Conservation (phyloP, 371 early-diverging fungal genomes). For the Dichotomocladium elegans region DNA sequence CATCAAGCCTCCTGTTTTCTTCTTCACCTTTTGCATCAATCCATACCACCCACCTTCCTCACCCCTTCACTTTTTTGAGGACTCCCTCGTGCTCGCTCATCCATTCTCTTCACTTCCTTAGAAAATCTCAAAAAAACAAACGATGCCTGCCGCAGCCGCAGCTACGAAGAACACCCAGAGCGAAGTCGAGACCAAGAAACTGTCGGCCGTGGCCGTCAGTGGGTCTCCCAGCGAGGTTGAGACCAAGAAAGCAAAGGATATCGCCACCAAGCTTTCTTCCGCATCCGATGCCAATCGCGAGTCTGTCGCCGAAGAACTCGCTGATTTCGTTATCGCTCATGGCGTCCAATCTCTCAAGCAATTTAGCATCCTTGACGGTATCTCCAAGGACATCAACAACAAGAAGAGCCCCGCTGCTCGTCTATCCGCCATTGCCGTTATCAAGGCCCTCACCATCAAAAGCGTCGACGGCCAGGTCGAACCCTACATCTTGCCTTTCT, state of each 20-base stretch:
- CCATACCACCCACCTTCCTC: too few species aligned
- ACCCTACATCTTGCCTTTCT: slow-evolving; percentile 56
- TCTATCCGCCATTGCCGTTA: slow-evolving; percentile 61
- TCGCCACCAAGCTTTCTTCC: slow-evolving; percentile 41
- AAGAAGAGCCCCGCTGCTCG: slow-evolving; percentile 66
- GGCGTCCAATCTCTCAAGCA: slow-evolving; percentile 58
- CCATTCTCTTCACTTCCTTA: slow-evolving; percentile 6
- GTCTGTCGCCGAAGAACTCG: slow-evolving; percentile 49
- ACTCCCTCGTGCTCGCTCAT: too few species aligned
- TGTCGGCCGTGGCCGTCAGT: too few species aligned
- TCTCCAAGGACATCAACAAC: slow-evolving; percentile 52
- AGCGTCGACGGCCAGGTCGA: slow-evolving; percentile 47
- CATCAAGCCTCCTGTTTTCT: too few species aligned
- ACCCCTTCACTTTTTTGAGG: too few species aligned
- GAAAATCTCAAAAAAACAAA: too few species aligned
- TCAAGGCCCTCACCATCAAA: slow-evolving; percentile 50
- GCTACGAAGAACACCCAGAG: slow-evolving; percentile 33
- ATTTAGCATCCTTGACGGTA: slow-evolving; percentile 46
- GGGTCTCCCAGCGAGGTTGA: slow-evolving; percentile 32
- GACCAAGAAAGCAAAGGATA: slow-evolving; percentile 37
- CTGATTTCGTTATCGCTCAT: slow-evolving; percentile 42
- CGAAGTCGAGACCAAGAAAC: slow-evolving; percentile 33
- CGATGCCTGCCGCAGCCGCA: slow-evolving; percentile 23
- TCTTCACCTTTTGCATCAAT: too few species aligned
- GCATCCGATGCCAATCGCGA: slow-evolving; percentile 57